Evolutionary conservation across 345 rosid genomes (phyloP), one percentile per base, ranked within the genome.

Genomic region (Boechera divaricarpa): DNA sequence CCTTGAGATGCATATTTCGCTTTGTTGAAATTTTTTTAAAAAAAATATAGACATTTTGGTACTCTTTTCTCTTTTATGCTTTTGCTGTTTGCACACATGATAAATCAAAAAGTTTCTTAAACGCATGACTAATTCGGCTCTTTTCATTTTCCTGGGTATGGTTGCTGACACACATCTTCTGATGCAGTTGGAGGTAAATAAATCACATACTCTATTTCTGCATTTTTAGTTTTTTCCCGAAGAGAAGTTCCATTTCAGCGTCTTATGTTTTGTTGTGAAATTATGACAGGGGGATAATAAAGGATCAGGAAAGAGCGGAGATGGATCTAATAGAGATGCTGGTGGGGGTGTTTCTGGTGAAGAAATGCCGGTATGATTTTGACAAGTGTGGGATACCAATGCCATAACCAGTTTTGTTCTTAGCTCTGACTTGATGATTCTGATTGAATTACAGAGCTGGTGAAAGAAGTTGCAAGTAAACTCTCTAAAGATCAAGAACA

Each of bases 171-270:
- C 29, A 36, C 29, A n/a, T 13, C 10, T 79, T 54, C 54, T 61
- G 72, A 42, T 63, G 53, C 83, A 90, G 96, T 76, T 90, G 85
- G 96, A 90, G 96, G 96, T 90, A 84, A 84, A 48, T 67, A 52
- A 44, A 69, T 64, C 38, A 41, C 75, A 52, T 29, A 35, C 31
- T 42, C 44, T 63, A 51, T 18, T 26, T 15, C 28, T n/a, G 12
- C 54, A 2, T 2, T 32, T 32, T 32, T 33, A 11, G 7, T 42
- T 10, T 45, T 24, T 7, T 18, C 18, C 33, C 13, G 6, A 41
- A 51, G 9, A 49, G 10, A 42, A 11, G 53, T 59, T 44, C 52
- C 66, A 52, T 44, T 41, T 24, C 15, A 7, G 52, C 38, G 55
- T 8, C 77, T 71, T 48, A 42, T 35, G 29, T 64, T 1, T 72